Conservation (phyloP, 2,329 filamentous ascomycete genomes). For the Trichoderma oligosporum region DNA sequence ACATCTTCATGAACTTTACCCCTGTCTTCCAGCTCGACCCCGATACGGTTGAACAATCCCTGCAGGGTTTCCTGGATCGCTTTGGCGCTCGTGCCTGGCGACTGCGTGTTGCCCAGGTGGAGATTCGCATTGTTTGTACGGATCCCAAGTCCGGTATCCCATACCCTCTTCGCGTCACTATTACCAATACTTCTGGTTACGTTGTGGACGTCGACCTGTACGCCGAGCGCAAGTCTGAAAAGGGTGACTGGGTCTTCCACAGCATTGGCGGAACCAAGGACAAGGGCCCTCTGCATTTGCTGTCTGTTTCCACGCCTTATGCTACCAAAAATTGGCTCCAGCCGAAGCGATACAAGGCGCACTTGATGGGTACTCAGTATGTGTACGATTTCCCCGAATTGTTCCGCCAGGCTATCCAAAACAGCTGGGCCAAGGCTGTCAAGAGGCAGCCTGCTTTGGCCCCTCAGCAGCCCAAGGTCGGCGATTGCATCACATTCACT, state of each 20-base stretch:
- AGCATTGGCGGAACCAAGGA: constrained; percentile 93
- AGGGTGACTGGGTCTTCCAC: constrained; percentile 97
- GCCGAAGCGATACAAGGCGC: constrained; percentile 98
- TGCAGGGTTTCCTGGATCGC: constrained; percentile 92
- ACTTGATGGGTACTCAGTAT: constrained; percentile 98
- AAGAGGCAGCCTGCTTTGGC: constrained; percentile 69
- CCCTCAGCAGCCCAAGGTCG: constrained; percentile 76
- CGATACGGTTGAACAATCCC: constrained; percentile 83
- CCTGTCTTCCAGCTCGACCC: constrained; percentile 92
- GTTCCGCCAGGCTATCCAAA: constrained; percentile 96
- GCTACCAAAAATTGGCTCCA: constrained; percentile 98
- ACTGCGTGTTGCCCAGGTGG: constrained; percentile 91
- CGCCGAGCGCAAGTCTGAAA: constrained; percentile 95
- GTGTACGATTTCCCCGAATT: constrained; percentile 99
- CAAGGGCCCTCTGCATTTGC: constrained; percentile 90
- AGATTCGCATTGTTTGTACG: constrained; percentile 98
- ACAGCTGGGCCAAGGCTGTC: constrained; percentile 78
- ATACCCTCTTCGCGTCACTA: constrained; percentile 90
- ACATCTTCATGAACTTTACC: constrained; percentile 99
- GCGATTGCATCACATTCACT: constrained; percentile 89
- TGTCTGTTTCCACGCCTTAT: constrained; percentile 87
- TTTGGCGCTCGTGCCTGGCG: constrained; percentile 95
- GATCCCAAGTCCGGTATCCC: constrained; percentile 78
- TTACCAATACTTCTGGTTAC: constrained; percentile 97
- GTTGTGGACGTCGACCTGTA: constrained; percentile 98